Evolutionary conservation across 2,329 filamentous ascomycete genomes (phyloP), one percentile per base, ranked within the genome.

Genomic region (Paraphaeosphaeria sporulosa): DNA sequence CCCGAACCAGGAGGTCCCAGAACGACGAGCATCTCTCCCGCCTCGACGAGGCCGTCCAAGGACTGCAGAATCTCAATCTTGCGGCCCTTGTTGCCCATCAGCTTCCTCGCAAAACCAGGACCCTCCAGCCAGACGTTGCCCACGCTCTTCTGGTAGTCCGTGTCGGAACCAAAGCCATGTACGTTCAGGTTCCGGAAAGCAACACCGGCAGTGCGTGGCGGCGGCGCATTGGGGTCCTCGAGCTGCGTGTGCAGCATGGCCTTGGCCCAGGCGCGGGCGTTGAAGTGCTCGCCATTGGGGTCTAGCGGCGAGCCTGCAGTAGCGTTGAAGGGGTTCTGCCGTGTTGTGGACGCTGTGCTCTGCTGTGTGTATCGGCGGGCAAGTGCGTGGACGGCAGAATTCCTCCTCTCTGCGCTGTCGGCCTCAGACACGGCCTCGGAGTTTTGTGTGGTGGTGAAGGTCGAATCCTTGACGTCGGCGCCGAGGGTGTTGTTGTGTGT

Each of bases 11-110:
- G 90, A 57, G 89, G 90, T 17, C 90, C 90, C 36, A 93, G 83
- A 2, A 92, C 90, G 17, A 92, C 88, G 30, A 92, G 78, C 88
- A 93, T 91, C 81, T 93, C 90, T 46, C 90, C 90, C 62, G 85
- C 86, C 71, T 86, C 83, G 1, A 92, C 87, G 0, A 92, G 72
- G 27, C 90, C 90, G 64, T 92, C 89, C 58, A 91, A 87, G 68
- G 86, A 80, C 63, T 84, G 86, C 61, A 92, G 77, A 66, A 92
- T 92, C 68, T 92, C 87, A 64, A 90, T 81, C 64, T 76, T 78
- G 61, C 72, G 70, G 21, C 73, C 72, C 50, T 72, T 74, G 59
- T 71, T 57, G 42, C 76, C 74, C 60, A 73, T 66, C 12, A 77
- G 4, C 44, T 63, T 78, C 70, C 77, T 79, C 44, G 74, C 68